Base-by-base conservation (phyloP, 83 land plant species). In the Diphasiastrum complanatum region DNA sequence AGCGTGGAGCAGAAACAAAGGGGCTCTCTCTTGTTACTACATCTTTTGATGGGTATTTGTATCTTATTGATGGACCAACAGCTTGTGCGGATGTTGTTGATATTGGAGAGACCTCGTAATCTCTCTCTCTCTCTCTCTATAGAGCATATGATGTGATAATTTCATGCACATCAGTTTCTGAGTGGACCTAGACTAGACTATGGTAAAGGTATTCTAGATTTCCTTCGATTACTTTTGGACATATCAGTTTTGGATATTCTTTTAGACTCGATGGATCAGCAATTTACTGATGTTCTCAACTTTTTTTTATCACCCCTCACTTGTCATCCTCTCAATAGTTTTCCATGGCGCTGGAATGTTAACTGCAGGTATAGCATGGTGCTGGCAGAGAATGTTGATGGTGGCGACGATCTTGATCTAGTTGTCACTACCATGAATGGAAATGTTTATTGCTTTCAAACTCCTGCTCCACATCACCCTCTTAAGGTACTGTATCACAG, bases 71-170 rank as follows among this genome's bases (percentile, higher is more conserved):
- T 71, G 99, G 99, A 48, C 66, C 79, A 0, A 82, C 96, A 46
- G 87, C 78, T 47, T 95, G 99, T 80, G 91, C 92, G 37, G 96
- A 95, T 78, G 99, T 81, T 61, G 80, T 80, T 41, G 99, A 95
- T 69, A 86, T 95, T 78, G 99, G 96, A 19, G 99, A 95, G 57
- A 93, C 99, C 30, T 85, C 99, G 99, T 93, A 81, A 75, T 90
- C 33, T 37, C 33, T 27, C n/a, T 47, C 5, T 24, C 18, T 10
- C 23, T 0, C 26, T 22, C 19, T 60, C 34, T 14, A 33, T 1
- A 25, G 33, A 14, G 29, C n/a, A n/a, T n/a, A n/a, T n/a, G n/a
- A n/a, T n/a, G n/a, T n/a, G n/a, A n/a, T n/a, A n/a, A n/a, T n/a
- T n/a, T n/a, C n/a, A n/a, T n/a, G n/a, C n/a, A n/a, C n/a, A n/a